These are phyloP conservation scores for Malania oleifera DNA, from an alignment of 164 flowering plant genomes.

Conservation along the genomic window DNA sequence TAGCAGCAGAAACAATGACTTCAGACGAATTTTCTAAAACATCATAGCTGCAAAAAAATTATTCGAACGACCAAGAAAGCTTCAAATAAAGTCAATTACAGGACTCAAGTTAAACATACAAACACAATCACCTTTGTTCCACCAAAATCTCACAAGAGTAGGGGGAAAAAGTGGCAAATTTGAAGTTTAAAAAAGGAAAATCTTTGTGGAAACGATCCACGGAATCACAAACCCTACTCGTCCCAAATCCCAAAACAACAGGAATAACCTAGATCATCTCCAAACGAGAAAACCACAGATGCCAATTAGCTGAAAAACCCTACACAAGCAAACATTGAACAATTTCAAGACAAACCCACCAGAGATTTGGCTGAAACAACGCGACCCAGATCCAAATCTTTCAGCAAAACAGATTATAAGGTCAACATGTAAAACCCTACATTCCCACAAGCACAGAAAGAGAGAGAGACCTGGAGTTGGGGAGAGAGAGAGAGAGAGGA, in stretches of 20 bases:
- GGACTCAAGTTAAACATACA: background rate
- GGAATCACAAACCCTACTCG: background rate
- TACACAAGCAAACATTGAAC: background rate
- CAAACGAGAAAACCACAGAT: background rate
- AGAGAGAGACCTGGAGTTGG: background rate
- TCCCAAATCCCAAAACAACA: background rate
- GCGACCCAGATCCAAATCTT: slow-evolving; percentile 10
- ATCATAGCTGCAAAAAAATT: background rate
- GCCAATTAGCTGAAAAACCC: slow-evolving; percentile 6
- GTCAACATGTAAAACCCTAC: background rate
- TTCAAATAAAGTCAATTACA: slow-evolving; percentile 1
- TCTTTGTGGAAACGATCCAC: background rate
- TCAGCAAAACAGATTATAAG: background rate
- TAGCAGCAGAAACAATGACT: no score
- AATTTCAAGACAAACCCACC: slow-evolving; percentile 5
- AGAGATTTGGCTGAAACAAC: background rate
- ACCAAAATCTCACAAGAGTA: background rate
- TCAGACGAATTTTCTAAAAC: no score
- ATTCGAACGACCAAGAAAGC: background rate
- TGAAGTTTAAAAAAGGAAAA: background rate
- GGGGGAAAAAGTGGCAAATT: background rate
- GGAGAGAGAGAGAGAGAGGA: slow-evolving; percentile 5
- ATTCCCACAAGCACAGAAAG: background rate
- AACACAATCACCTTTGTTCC: background rate
- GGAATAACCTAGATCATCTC: background rate